Evolutionary conservation across 2,329 filamentous ascomycete species (phyloP).

Genomic region (Tricladium varicosporioides): DNA sequence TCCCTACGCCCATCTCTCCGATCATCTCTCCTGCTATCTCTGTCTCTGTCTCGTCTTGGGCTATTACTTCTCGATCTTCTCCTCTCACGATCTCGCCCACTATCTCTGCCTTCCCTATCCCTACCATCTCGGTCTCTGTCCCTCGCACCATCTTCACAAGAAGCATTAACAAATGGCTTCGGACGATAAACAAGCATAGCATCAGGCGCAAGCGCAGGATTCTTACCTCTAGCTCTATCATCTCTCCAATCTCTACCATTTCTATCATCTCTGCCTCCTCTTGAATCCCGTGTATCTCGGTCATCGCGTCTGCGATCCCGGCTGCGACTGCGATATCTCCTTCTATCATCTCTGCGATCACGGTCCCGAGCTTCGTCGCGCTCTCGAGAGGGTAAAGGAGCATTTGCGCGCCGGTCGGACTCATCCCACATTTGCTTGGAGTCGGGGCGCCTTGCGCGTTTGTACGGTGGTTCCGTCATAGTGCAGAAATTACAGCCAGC

Average conservation of each 20-base stretch:
- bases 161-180: background rate
- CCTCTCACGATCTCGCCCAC: conserved; percentile 18
- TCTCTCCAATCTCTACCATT: conserved; percentile 19
- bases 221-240: conserved; percentile 11
- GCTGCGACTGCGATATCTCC: conserved; percentile 35
- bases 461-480: conserved; percentile 53
- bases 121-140: conserved; percentile 24
- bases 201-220: background rate
- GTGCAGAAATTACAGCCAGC: background rate
- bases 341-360: conserved; percentile 32
- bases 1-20: conserved; percentile 17
- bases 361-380: conserved; percentile 35
- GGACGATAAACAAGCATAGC: background rate
- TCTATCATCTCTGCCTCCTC: conserved; percentile 18
- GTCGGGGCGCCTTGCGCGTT: conserved; percentile 50
- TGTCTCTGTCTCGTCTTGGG: conserved; percentile 18
- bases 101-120: conserved; percentile 25
- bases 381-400: conserved; percentile 31
- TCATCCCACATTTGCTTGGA: conserved; percentile 63
- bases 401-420: conserved; percentile 37
- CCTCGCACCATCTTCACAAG: background rate
- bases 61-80: conserved; percentile 1
- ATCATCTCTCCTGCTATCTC: conserved; percentile 14
- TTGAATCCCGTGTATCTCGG: conserved; percentile 32
- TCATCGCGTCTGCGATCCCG: conserved; percentile 37